Evolutionary conservation across 1,284 basidiomycete species (phyloP), one percentile per base, ranked within the genome.

Genomic region (Rhodotorula sp.): DNA sequence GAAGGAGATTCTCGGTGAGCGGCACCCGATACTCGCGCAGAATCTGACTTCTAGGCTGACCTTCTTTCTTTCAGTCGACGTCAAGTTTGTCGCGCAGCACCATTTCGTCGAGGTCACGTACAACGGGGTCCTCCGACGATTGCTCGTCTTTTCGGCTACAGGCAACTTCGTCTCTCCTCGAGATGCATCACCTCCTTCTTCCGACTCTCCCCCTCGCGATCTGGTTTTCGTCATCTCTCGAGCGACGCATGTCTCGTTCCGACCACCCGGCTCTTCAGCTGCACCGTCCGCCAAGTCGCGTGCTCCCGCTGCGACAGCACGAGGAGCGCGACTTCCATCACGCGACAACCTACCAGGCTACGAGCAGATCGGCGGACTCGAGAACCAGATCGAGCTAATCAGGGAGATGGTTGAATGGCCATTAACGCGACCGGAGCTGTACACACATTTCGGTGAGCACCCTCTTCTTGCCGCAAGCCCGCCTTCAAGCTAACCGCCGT

Each of bases 401-500:
- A 87, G 90, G 49, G 90, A 94, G 76, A 86, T 99, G n/a, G 86
- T 99, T 51, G 95, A 99, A 78, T 89, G 99, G 64, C 96, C 96
- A 2, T 84, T 99, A 58, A 90, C 86, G 29, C 88, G 89, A 47
- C 96, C 96, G 9, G 90, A 94, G 64, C 84, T 98, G 22, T 99
- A 95, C 81, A 85, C 84, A 0, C 87, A 90, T 76, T 95, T 98
- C 78, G 91, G 93, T 90, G 69, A 68, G 81, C 77, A 4, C 11
- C 36, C 52, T 34, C 3, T 15, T 11, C 20, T 36, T 66, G 61
- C 20, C 49, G 24, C 49, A 27, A n/a, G 20, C 32, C 34, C 2
- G 29, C 7, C 29, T 20, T 4, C 2, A 1, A 52, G 47, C 51
- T 62, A 19, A 68, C 32, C 7, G 15, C 2, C 15, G 4, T 15